phyloP scores from a whole-genome alignment of 176 grass and related monocot genomes.

The Oryza brachyantha region DNA sequence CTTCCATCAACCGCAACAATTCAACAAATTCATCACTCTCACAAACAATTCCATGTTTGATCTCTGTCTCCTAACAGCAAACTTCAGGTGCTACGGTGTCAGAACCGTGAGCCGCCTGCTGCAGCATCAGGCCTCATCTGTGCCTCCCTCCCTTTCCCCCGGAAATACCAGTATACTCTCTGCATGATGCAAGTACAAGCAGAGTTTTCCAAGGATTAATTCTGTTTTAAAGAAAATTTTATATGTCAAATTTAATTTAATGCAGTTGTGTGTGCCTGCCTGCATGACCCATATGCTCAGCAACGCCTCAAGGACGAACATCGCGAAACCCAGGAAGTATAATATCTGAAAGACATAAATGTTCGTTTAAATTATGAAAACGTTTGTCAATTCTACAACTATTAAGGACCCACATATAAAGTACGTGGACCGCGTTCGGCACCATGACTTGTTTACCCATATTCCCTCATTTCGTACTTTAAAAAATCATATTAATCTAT shows the following conservation, averaged over 20 bases:
- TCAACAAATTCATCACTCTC: not conserved
- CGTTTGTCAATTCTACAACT: no score
- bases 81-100: not conserved
- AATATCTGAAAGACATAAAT: conserved; percentile 48
- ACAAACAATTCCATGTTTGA: not conserved
- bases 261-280: conserved; percentile 6
- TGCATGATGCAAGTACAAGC: conserved; percentile 7
- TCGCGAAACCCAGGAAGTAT: conserved; percentile 55
- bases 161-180: conserved; percentile 52
- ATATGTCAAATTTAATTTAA: not conserved
- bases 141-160: conserved; percentile 40
- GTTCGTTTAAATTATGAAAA: no score
- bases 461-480: no score
- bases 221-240: not conserved
- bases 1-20: not conserved
- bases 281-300: conserved; percentile 73
- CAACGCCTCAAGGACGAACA: conserved; percentile 53
- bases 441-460: no score
- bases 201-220: not conserved
- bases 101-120: conserved; percentile 8
- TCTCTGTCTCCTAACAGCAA: not conserved
- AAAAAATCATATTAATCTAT: no score
- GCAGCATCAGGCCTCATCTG: conserved; percentile 46
- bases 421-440: no score
- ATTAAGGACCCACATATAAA: no score